Evolutionary conservation across 805 yeast species (phyloP), one percentile per base, ranked within the genome.

Genomic region (Phaffomyces opuntiae): DNA sequence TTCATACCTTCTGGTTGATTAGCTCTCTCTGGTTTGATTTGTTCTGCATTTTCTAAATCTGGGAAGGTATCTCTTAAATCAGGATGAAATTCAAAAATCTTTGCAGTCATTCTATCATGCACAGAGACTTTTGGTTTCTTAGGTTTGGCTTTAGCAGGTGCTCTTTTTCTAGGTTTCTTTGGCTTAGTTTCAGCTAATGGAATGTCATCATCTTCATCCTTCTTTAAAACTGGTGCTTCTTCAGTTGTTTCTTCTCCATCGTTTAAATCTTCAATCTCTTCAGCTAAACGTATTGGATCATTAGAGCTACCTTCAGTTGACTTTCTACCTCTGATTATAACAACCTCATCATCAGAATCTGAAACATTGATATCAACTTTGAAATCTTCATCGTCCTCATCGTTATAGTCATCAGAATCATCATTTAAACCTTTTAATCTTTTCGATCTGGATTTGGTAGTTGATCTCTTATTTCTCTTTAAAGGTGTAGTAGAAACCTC

Each of bases 1-100:
- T 75, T 75, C 85, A 91, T 78, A 9, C 85, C 89, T 1, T 69
- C 73, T 0, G 99, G 98, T 57, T 89, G 96, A 12, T 65, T 67
- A 0, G 89, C 86, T 39, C 73, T 59, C 49, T 74, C 75, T 0
- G 81, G 79, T 29, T 63, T 63, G 38, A 79, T 75, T 14, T 57
- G 54, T 12, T 74, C 72, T 4, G 73, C 63, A 2, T 68, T 62
- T 39, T 70, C 77, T 42, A 91, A 68, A 45, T 77, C 74, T 1
- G 83, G 77, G 59, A 93, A 91, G 2, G 87, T 84, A 34, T 77
- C 77, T 49, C 74, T 73, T 44, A 93, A 68, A 45, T 85, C 82
- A 0, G 96, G 96, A 62, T 93, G 98, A 45, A 77, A 71, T 36
- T 77, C 84, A 56, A 74, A 86, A 17, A 93, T 67, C 47, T 75